Conservation (phyloP, 768 basidiomycete genomes). For the Filobasidium floriforme region DNA sequence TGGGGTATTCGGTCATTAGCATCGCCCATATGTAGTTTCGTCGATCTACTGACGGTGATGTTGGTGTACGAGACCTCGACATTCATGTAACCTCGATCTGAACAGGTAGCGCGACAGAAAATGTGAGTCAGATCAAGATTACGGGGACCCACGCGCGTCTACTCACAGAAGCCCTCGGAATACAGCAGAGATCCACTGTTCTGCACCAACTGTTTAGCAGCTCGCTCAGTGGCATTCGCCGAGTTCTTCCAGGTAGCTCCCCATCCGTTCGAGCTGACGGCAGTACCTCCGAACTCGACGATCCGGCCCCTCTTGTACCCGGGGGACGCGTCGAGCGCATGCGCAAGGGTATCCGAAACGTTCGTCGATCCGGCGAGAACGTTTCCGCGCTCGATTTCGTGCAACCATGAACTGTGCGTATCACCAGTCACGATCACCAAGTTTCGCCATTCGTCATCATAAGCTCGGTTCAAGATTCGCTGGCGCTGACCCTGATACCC, state of each 20-base stretch:
- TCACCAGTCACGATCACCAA: constrained; percentile 55
- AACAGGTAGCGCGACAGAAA: not conserved
- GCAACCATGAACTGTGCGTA: constrained; percentile 58
- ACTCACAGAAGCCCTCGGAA: constrained; percentile 53
- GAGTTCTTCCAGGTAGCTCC: constrained; percentile 50
- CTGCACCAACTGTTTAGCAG: constrained; percentile 46
- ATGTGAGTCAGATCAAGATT: not conserved
- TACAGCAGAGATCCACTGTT: constrained; percentile 54
- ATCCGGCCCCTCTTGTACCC: constrained; percentile 53
- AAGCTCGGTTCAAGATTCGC: constrained; percentile 52
- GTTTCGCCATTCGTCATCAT: constrained; percentile 52
- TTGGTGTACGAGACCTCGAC: constrained; percentile 26
- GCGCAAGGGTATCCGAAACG: constrained; percentile 27
- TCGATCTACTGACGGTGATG: not conserved
- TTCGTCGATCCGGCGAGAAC: constrained; percentile 13
- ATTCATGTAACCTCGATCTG: constrained; percentile 31
- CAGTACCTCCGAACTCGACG: constrained; percentile 58
- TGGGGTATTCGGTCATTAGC: not conserved
- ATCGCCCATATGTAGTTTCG: not conserved
- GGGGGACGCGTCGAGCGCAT: constrained; percentile 49
- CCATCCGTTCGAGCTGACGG: constrained; percentile 52
- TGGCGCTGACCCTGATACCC: constrained; percentile 54
- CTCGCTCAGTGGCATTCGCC: constrained; percentile 46
- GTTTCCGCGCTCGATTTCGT: constrained; percentile 51
- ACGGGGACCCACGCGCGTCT: too few relatives aligned